These are phyloP conservation scores for Aspergillus nomiae DNA, from an alignment of 2,329 filamentous ascomycete species.

Conservation along the genomic window DNA sequence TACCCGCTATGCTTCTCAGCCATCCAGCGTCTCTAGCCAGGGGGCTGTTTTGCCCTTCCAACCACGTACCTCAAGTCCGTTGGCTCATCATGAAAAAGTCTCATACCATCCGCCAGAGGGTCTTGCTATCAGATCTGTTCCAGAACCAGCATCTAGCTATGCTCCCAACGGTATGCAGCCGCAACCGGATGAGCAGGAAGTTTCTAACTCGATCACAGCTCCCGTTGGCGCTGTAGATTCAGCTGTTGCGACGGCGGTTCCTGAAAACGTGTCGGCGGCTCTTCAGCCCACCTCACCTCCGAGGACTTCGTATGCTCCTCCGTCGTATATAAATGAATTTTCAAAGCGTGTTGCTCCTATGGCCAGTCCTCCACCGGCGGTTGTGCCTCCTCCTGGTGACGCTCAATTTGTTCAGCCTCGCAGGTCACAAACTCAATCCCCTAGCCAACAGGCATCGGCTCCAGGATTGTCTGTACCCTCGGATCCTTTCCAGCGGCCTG, in stretches of 20 bases:
- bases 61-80: conserved; percentile 65
- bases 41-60: conserved; percentile 55
- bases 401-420: conserved; percentile 43
- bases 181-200: conserved; percentile 16
- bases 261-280: conserved; percentile 9
- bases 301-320: conserved; percentile 35
- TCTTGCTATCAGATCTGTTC: conserved; percentile 23
- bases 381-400: conserved; percentile 26
- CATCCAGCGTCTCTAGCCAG: conserved; percentile 29
- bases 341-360: conserved; percentile 31
- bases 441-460: conserved; percentile 55
- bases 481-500: conserved; percentile 55
- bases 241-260: conserved; percentile 8
- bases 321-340: conserved; percentile 35
- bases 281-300: conserved; percentile 29
- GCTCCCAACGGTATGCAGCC: conserved; percentile 23
- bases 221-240: not conserved
- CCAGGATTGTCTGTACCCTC: conserved; percentile 46
- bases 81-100: conserved; percentile 54
- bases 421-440: conserved; percentile 62
- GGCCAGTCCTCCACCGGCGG: conserved; percentile 15
- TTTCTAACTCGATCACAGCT: not conserved
- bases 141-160: conserved; percentile 26
- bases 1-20: conserved; percentile 45
- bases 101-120: conserved; percentile 33